Base-by-base conservation (phyloP, 2,329 filamentous ascomycete genomes). In the Raffaelea arxii region DNA sequence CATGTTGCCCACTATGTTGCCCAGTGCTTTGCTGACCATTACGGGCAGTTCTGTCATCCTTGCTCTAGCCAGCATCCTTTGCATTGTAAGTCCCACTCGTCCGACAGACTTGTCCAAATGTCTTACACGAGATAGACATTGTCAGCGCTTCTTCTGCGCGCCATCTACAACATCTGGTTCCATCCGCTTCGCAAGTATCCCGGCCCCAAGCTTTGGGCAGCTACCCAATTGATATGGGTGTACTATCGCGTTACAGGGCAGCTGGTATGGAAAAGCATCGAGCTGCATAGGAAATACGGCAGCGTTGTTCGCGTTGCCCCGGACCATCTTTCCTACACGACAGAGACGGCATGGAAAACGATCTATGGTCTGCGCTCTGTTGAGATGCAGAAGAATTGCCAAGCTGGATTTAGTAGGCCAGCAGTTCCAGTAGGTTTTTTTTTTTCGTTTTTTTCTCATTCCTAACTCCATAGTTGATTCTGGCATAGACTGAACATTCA, bases 221-320 rank as follows among this genome's bases (percentile, higher is more conserved):
- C 92, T 25, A 86, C 86, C 14, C 92, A 94, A 54, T 77, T 92
- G 42, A 85, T 86, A 3, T 89, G 88, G 22, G 53, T 14, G 27
- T 49, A 19, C 43, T 44, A n/a, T 46, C 91, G 91, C 60, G 91
- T 94, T 84, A 63, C 68, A 47, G 48, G 49, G 23, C 36, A 38
- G 36, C 36, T 38, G 36, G 36, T 38, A 38, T 38, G 25, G 43
- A 23, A 45, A 18, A 41, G 53, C 14, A 46, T 51, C 47, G 41
- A 49, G 21, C 46, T 63, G 40, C 58, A 68, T 52, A 44, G 56
- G 10, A 54, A 56, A 22, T 67, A 68, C 50, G 70, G 70, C 16
- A 54, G 56, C 4, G 59, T 71, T 3, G 69, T 72, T 18, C 64
- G 69, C 27, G 52, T 69, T 42, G 59, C 58, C 4, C 68, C 69